phyloP scores from a whole-genome alignment of 1,139 yeast species.

The Schizosaccharomyces versatilis region DNA sequence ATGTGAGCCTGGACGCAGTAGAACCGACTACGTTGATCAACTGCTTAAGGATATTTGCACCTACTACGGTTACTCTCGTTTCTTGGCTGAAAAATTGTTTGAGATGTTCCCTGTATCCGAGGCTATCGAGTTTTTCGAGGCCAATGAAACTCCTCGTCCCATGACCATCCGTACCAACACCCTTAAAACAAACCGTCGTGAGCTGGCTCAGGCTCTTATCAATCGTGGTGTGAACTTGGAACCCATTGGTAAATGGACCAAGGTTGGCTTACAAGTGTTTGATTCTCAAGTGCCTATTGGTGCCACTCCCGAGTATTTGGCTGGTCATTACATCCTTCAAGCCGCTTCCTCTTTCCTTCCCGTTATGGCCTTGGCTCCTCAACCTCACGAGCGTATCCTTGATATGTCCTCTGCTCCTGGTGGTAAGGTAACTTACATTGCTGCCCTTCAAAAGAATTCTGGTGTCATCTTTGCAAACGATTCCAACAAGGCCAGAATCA shows the following conservation, averaged over 20 bases:
- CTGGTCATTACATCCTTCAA: conserved; percentile 92
- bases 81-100: conserved; percentile 80
- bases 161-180: conserved; percentile 93
- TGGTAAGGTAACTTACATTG: conserved; percentile 90
- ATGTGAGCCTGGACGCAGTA: conserved; percentile 68
- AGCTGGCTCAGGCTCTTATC: conserved; percentile 80
- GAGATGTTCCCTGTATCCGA: conserved; percentile 81
- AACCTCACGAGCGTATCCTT: conserved; percentile 77
- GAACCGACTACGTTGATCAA: conserved; percentile 61
- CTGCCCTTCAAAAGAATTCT: conserved; percentile 93
- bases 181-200: conserved; percentile 80
- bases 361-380: conserved; percentile 91
- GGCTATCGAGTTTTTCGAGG: conserved; percentile 95
- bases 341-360: conserved; percentile 97
- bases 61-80: conserved; percentile 91
- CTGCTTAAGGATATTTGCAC: conserved; percentile 66
- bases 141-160: conserved; percentile 92
- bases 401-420: conserved; percentile 99
- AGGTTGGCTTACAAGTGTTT: conserved; percentile 87
- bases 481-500: conserved; percentile 86
- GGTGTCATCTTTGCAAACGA: conserved; percentile 96
- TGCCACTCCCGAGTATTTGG: conserved; percentile 95
- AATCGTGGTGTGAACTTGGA: conserved; percentile 93
- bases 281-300: conserved; percentile 98
- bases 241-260: conserved; percentile 95